Evolutionary conservation across 352 stramenopile species (phyloP).

Genomic region (Elongisporangium anandrum): DNA sequence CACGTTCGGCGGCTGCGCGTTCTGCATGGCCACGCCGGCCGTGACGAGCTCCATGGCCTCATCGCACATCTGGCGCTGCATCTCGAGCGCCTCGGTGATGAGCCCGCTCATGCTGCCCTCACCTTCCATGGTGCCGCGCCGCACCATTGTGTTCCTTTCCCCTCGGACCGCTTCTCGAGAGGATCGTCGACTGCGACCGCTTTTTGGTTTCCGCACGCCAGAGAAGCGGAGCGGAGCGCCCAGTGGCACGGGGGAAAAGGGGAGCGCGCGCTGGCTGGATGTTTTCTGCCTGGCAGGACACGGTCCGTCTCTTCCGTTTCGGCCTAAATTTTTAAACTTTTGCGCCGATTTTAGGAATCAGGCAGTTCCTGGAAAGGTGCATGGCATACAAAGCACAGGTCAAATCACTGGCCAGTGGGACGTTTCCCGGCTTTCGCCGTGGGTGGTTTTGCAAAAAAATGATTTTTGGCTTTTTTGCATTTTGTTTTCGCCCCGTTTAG

Average conservation of each 20-base stretch:
- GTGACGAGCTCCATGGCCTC: constrained; percentile 77
- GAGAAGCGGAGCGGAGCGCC: constrained; percentile 17
- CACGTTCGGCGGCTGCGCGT: constrained; percentile 48
- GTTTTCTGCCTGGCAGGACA: not conserved
- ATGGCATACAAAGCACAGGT: not conserved
- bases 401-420: not conserved
- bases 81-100: constrained; percentile 32
- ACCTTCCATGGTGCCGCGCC: constrained; percentile 18
- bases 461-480: not conserved
- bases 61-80: constrained; percentile 58
- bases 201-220: constrained; percentile 59
- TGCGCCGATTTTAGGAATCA: not conserved
- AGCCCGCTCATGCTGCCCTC: constrained; percentile 24
- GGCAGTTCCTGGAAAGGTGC: not conserved
- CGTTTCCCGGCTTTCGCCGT: not conserved
- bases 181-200: constrained; percentile 15
- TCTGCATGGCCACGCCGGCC: constrained; percentile 67
- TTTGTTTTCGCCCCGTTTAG: not conserved
- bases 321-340: not conserved
- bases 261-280: not conserved
- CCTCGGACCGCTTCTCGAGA: constrained; percentile 18
- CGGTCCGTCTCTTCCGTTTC: not conserved
- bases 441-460: not conserved
- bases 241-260: constrained; percentile 8
- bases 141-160: constrained; percentile 20